Evolutionary conservation across 257 asterid species (phyloP).

Genomic region (Solanum gandarillasii): DNA sequence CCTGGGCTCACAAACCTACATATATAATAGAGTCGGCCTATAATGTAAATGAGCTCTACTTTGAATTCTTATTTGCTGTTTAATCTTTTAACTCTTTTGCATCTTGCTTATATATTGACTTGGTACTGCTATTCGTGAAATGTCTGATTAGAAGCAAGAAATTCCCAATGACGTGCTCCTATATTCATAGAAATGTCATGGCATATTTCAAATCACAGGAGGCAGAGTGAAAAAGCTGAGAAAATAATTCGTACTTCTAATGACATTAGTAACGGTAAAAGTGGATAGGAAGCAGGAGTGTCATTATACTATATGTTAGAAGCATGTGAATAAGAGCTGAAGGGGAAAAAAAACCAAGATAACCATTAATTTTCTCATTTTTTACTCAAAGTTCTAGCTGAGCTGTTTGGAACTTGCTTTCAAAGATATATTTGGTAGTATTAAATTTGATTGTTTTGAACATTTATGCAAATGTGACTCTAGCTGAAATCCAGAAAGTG

Average conservation of each 20-base stretch:
- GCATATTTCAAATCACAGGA: not conserved
- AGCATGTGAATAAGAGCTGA: not conserved
- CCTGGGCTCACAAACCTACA: not conserved
- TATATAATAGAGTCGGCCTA: not conserved
- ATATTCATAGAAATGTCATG: not conserved
- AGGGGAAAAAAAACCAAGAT: not conserved
- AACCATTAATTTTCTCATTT: not conserved
- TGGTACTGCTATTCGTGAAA: not conserved
- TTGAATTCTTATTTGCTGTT: not conserved
- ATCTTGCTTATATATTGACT: not conserved
- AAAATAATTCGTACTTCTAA: too few species aligned
- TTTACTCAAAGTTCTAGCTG: not conserved
- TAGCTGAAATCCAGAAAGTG: not conserved
- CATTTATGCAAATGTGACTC: not conserved
- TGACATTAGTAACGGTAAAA: not conserved
- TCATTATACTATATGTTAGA: not conserved
- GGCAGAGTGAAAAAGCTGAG: not conserved
- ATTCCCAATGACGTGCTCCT: not conserved
- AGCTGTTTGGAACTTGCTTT: not conserved
- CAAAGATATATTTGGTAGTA: not conserved
- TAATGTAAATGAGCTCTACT: not conserved
- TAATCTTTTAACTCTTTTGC: not conserved
- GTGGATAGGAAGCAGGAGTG: not conserved
- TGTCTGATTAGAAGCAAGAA: not conserved
- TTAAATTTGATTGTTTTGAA: not conserved